Evolutionary conservation across 1,139 yeast species (phyloP).

Genomic region (Arxiozyma telluris): DNA sequence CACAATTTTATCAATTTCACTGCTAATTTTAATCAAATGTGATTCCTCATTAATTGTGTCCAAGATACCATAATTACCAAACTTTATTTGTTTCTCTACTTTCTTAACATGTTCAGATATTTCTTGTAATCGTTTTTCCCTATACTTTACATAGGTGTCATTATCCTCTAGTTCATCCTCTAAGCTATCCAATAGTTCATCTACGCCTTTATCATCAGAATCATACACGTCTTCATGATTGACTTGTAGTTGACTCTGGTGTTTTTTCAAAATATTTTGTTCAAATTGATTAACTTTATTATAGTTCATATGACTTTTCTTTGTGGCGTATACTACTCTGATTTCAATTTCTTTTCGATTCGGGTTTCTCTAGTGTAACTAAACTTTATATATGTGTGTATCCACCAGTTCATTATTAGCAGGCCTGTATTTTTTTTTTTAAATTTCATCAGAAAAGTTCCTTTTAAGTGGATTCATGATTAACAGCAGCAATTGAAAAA

Average conservation of each 20-base stretch:
- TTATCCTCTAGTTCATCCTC: constrained; percentile 52
- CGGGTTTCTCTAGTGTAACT: no score
- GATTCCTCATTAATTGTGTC: constrained; percentile 42
- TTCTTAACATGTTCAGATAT: constrained; percentile 40
- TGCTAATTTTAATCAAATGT: constrained; percentile 44
- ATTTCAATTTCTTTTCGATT: background rate
- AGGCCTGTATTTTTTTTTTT: background rate
- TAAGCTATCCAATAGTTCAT: constrained; percentile 45
- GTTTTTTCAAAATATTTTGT: background rate
- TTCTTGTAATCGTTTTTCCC: constrained; percentile 58
- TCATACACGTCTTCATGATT: constrained; percentile 16
- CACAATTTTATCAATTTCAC: constrained; percentile 38
- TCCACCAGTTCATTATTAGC: no score
- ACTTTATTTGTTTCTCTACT: constrained; percentile 33
- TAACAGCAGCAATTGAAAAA: background rate
- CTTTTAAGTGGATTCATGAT: background rate
- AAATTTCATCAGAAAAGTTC: background rate
- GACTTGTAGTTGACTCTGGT: background rate
- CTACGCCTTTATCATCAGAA: constrained; percentile 37
- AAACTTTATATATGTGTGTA: background rate
- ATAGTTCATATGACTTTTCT: background rate
- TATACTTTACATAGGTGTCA: constrained; percentile 53
- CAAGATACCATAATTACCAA: constrained; percentile 38
- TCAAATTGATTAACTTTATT: constrained; percentile 4
- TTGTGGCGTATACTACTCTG: background rate